phyloP scores from a whole-genome alignment of 176 grass and related monocot species.

The Aegilops sharonensis region DNA sequence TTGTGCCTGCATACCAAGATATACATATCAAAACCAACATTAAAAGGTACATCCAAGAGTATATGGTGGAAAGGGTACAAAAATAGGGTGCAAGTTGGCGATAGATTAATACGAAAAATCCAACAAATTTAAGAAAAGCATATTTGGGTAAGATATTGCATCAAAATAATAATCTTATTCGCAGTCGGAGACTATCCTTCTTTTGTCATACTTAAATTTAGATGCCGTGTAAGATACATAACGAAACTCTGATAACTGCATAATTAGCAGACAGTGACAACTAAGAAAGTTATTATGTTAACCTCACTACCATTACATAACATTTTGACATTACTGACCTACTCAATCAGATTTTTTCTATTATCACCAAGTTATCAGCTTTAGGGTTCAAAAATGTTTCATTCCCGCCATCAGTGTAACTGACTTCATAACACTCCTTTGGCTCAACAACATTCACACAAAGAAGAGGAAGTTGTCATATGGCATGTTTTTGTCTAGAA shows the following conservation, averaged over 20 bases:
- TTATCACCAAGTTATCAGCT: background rate
- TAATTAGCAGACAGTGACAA: background rate
- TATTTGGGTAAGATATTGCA: slow-evolving; percentile 5
- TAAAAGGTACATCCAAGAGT: slow-evolving; percentile 19
- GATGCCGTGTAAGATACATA: background rate
- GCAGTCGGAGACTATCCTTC: background rate
- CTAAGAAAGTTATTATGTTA: background rate
- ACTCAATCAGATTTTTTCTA: background rate
- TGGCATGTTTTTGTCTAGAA: no score
- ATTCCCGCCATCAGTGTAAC: background rate
- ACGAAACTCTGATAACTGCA: background rate
- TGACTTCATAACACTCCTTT: background rate
- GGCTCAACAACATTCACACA: background rate
- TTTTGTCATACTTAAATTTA: background rate
- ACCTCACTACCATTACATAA: background rate
- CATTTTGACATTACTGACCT: background rate
- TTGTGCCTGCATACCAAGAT: slow-evolving; percentile 49
- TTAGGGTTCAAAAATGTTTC: background rate
- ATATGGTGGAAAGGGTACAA: background rate
- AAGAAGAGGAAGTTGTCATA: background rate
- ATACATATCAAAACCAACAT: slow-evolving; percentile 33
- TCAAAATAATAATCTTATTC: slow-evolving; percentile 18
- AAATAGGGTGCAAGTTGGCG: background rate
- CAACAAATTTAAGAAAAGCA: background rate
- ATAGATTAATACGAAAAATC: background rate